Base-by-base conservation (phyloP, 2,329 filamentous ascomycete genomes). In the Alternaria tenuissima region DNA sequence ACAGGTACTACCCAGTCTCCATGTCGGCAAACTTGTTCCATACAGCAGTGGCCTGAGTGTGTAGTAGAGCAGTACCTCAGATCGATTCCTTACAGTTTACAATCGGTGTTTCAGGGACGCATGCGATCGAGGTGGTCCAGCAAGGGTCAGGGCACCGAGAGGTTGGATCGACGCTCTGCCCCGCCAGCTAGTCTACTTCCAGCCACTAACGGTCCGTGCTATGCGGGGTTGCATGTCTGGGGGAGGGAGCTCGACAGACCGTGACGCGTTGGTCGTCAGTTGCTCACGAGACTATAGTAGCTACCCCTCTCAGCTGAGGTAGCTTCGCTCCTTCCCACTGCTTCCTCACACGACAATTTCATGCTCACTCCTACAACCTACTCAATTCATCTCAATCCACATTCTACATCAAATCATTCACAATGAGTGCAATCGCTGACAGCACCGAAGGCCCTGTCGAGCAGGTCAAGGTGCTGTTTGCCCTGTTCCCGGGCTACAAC, bases 381-480 rank as follows among this genome's bases (percentile, higher is more conserved):
- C 57, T 62, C 68, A 56, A 57, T 65, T 54, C 62, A 65, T 59
- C 61, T 48, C 64, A 63, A 56, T 58, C 43, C 52, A 70, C 59
- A 61, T 60, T 47, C 60, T 55, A 57, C 48, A 55, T 46, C 54
- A 63, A 58, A 64, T 64, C 70, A 64, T 66, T 72, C 74, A 78
- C 62, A 63, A 78, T 78, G 76, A 78, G 76, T 78, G 76, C 76
- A 76, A 72, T 78, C 69, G 75, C 73, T 61, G 74, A 75, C 64
- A 71, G 70, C 73, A 72, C 69, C 65, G 75, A 77, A 63, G 75
- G 75, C 60, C 74, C 72, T 18, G 83, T 87, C 79, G 84, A 87
- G 80, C 85, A 87, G 76, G 83, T 88, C 82, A 85, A 87, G 80
- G 86, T 88, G 73, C 84, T 88, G 78, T 84, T 88, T 75, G 80